Evolutionary conservation across 805 yeast genomes (phyloP), one percentile per base, ranked within the genome.

Genomic region (Hanseniaspora thailandica): DNA sequence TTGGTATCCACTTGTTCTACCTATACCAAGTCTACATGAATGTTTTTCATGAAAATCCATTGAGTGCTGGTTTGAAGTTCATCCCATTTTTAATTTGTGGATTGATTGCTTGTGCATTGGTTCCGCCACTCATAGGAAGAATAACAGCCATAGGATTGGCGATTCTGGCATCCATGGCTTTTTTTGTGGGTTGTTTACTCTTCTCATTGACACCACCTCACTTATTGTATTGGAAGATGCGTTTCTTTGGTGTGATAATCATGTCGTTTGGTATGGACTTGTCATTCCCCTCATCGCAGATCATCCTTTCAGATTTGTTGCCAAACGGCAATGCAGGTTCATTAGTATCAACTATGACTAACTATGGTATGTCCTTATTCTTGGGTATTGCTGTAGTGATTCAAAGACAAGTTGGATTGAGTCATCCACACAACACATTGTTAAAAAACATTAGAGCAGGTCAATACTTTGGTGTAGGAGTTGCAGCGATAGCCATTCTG

Each of bases 261-360:
- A 66, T 78, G 5, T 75, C 81, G 13, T 81, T 80, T 71, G 94
- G 87, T 2, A 82, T 84, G 88, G 90, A 84, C 63, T 68, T 81
- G 63, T 78, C 85, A 26, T 84, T 83, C 64, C 90, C 93, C 0
- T 81, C 89, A 0, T 80, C 84, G 0, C 77, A 87, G 0, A 71
- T 84, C 47, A 73, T 81, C 13, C 63, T 84, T 40, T 75, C 82
- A 7, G 80, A 79, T 56, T 69, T 68, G 45, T 68, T 84, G 35
- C 88, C 89, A 0, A 64, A 70, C 46, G 55, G 90, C 8, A 77
- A 82, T 74, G 89, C 88, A 0, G 88, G 87, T 0, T 81, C 87
- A 0, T 67, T 84, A 47, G 81, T 82, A 4, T 73, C 81, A 20
- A 83, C 93, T 0, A 78, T 81, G 59, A 78, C 81, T 12, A 84